Evolutionary conservation across 73 alveolate genomes (phyloP), one percentile per base, ranked within the genome.

Genomic region (Tetrahymena borealis): DNA sequence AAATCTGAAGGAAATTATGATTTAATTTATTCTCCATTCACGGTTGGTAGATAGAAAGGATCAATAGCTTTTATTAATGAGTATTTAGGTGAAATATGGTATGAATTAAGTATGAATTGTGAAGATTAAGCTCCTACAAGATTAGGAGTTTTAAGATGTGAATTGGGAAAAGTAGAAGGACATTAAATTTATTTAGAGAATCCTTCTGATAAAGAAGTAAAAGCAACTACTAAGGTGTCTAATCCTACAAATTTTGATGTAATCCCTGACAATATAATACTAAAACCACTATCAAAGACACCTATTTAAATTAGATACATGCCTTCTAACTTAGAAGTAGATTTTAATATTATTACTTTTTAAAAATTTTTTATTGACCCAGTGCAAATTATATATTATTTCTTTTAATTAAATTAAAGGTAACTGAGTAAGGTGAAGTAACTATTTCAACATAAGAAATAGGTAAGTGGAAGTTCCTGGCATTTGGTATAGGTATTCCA

Each of bases 41-140:
- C 92, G 91, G 97, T 98, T 33, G 99, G 99, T 24, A 94, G 95
- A 42, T 96, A 95, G 97, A 95, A 98, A 42, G 99, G 99, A 38
- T 97, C 99, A 2, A 98, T 98, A 91, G 98, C 98, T 32, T 97
- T 98, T 94, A 94, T 98, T 42, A 98, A 98, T 96, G 99, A 98
- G 93, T 96, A 96, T 90, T 96, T 98, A 8, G 99, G 99, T 2
- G 99, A 98, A 94, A 98, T 98, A 91, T 97, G 99, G 98, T 98
- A 98, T 95, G 99, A 98, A 92, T 95, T 98, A 90, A 97, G 96
- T 32, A 95, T 98, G 90, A 94, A 92, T 33, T 97, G 99, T 91
- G 99, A 98, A 91, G 99, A 98, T 39, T 96, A 98, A 32, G 99
- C 99, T 0, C 95, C 98, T 38, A 96, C 96, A 4, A 96, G 98